Conservation (phyloP, 345 rosid genomes). For the Aurinia saxatilis region DNA sequence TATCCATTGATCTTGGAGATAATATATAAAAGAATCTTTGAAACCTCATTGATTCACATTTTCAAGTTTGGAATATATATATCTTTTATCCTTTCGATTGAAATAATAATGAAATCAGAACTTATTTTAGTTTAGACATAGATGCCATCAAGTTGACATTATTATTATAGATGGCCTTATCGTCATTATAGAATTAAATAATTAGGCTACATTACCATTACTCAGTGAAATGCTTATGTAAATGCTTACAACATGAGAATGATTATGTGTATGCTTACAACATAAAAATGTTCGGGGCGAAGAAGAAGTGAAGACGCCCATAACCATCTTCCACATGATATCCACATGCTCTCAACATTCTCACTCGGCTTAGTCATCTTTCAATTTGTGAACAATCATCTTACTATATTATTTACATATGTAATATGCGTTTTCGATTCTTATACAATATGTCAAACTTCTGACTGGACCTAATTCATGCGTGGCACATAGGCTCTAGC, state of each 20-base stretch:
- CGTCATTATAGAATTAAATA: constrained; percentile 22
- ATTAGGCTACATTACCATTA: constrained; percentile 18
- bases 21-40: constrained; percentile 2
- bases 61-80: constrained; percentile 4
- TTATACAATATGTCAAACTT: not conserved
- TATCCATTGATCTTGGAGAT: not conserved
- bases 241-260: constrained; percentile 15
- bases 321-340: constrained; percentile 10
- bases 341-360: constrained; percentile 8
- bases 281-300: not conserved
- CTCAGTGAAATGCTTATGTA: constrained; percentile 18
- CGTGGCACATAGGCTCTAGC: not conserved
- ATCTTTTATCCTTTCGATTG: not conserved
- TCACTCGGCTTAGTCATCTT: constrained; percentile 16
- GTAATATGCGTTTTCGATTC: not conserved
- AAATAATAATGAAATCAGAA: not conserved
- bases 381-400: not conserved
- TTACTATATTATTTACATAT: not conserved
- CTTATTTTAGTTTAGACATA: constrained; percentile 20
- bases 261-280: constrained; percentile 20
- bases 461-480: constrained; percentile 13
- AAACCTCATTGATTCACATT: constrained; percentile 8
- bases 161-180: constrained; percentile 2
- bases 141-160: constrained; percentile 12
- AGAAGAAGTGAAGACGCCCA: constrained; percentile 1